Conservation (phyloP, 352 stramenopile genomes). For the Blastocystis sp. region DNA sequence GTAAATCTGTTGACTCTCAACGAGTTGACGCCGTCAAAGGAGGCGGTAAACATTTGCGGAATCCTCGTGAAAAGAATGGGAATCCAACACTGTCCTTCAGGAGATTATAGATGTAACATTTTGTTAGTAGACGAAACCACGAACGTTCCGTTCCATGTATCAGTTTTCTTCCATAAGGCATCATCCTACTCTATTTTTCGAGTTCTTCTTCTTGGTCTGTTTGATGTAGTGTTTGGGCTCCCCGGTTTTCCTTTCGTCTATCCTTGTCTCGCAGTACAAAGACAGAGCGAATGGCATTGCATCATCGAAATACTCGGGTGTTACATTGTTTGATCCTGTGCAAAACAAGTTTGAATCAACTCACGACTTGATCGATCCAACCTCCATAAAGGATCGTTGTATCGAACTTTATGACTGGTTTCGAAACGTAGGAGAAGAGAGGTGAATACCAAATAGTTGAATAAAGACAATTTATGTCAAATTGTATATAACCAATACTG, state of each 20-base stretch:
- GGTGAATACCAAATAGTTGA: neutral
- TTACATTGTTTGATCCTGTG: neutral
- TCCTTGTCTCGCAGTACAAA: neutral
- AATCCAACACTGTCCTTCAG: neutral
- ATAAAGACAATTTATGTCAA: neutral
- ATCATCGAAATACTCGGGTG: neutral
- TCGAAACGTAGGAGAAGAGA: neutral
- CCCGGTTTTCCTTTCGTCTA: slow-evolving; percentile 23
- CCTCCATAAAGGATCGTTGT: neutral
- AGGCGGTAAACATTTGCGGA: neutral
- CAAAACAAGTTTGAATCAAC: neutral
- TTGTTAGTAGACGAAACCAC: slow-evolving; percentile 10
- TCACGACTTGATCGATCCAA: neutral
- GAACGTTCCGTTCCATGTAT: neutral
- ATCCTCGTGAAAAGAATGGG: slow-evolving; percentile 33
- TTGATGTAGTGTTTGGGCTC: slow-evolving; percentile 1
- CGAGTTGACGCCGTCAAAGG: neutral
- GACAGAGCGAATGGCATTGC: neutral
- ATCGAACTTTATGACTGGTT: slow-evolving; percentile 32
- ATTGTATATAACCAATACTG: neutral
- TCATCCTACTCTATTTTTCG: neutral
- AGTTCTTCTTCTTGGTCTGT: neutral
- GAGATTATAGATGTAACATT: slow-evolving; percentile 17
- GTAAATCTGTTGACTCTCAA: neutral
- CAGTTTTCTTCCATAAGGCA: slow-evolving; percentile 12